Base-by-base conservation (phyloP, 176 grass and related monocot genomes). In the Oryza meyeriana region DNA sequence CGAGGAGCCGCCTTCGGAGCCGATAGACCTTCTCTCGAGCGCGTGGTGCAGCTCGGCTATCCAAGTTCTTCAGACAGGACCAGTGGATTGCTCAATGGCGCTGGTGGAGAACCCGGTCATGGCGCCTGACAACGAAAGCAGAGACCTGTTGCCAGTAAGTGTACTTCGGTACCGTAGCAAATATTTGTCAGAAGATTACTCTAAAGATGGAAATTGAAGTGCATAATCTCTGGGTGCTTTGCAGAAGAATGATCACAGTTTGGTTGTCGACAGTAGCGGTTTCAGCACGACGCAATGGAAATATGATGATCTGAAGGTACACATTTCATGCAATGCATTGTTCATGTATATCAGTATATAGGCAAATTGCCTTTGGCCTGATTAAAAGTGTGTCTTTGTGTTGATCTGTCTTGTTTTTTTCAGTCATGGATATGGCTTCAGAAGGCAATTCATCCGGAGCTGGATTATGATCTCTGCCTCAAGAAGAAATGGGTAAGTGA, bases 391-490 rank as follows among this genome's bases (percentile, higher is more conserved):
- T 45, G 10, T 2, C 1, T 76, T 72, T 18, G 66, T 40, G 4
- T 27, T 14, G 31, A 22, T 22, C 50, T 11, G 38, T 72, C 44
- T 36, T 38, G 61, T 77, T 27, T 57, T 91, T 67, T 80, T 42
- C 66, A 95, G 93, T 91, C 88, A 73, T 99, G 93, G 93, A 93
- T 99, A 90, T 95, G 93, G 96, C 72, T 99, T 74, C 96, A 99
- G 85, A 99, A 99, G 85, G 91, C 96, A 72, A 95, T 99, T 83
- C 96, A 99, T 71, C 96, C 96, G 33, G 96, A 95, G 71, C 76
- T 99, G 81, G 90, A 98, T 65, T 98, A 98, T 61, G 93, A 98
- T 87, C 72, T 36, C 35, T 36, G 35, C 35, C 35, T 89, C 72
- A 91, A 82, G 80, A 95, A 99, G 82, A 99, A 94, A 93, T 93